A percentile compares a stretch with the other conserved stretches of the same genome.
Evolutionary conservation across 2,329 filamentous ascomycete genomes (phyloP).

Genomic region (Diaporthe capsici): DNA sequence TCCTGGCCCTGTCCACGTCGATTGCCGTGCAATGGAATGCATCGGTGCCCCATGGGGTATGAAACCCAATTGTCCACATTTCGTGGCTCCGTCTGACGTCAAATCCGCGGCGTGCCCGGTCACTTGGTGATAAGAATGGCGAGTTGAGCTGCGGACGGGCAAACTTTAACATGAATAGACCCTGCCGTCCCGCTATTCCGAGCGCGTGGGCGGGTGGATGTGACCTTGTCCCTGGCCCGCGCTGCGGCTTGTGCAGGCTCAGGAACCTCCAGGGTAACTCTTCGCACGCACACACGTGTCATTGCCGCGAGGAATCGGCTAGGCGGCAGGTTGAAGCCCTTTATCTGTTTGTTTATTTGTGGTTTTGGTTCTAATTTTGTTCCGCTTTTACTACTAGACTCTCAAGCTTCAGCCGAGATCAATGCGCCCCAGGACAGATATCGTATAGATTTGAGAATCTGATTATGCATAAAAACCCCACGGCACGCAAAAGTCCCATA

Average conservation of each 20-base stretch:
- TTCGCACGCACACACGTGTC: neutral
- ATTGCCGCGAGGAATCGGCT: neutral
- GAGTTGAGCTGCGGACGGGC: slow-evolving; percentile 6
- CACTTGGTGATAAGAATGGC: neutral
- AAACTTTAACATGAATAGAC: slow-evolving; percentile 19
- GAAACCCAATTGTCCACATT: slow-evolving; percentile 23
- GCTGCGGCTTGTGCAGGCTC: slow-evolving; percentile 15
- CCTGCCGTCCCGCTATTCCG: slow-evolving; percentile 16
- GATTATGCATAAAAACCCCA: slow-evolving; percentile 1
- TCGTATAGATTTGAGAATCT: slow-evolving; percentile 2
- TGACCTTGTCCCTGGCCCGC: neutral
- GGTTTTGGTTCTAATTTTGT: too few relatives aligned
- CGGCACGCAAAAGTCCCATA: neutral
- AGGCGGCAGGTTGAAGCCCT: neutral
- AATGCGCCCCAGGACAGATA: neutral
- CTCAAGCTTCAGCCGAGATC: neutral
- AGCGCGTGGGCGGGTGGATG: neutral
- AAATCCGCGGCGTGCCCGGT: slow-evolving; percentile 22
- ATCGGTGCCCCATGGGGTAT: slow-evolving; percentile 29
- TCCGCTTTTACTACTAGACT: neutral
- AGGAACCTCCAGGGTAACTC: neutral
- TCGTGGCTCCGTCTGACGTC: slow-evolving; percentile 1
- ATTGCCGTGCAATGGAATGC: slow-evolving; percentile 3
- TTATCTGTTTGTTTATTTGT: neutral
- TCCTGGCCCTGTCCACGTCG: neutral